Conservation (phyloP, 2,329 filamentous ascomycete species). For the Ophioceras dolichostomum region DNA sequence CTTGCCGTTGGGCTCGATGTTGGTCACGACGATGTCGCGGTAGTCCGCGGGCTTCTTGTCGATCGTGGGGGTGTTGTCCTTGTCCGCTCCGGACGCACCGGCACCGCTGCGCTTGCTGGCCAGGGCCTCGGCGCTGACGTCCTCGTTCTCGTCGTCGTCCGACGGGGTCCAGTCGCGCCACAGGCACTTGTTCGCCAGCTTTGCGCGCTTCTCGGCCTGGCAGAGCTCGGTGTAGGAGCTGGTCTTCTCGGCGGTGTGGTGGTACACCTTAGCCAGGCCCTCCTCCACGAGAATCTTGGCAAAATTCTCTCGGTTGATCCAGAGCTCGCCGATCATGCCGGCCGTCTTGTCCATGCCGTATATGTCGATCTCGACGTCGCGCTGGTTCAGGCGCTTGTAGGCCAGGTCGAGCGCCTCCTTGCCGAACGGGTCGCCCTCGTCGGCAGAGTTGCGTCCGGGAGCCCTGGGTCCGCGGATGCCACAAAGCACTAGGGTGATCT, state of each 20-base stretch:
- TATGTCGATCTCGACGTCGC: constrained; percentile 92
- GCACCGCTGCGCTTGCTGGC: constrained; percentile 35
- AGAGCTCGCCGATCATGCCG: constrained; percentile 91
- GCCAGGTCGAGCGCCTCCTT: constrained; percentile 91
- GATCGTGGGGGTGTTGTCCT: constrained; percentile 31
- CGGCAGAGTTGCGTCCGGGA: constrained; percentile 54
- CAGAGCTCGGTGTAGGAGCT: constrained; percentile 81
- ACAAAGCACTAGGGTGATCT: constrained; percentile 87
- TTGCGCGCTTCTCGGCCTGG: constrained; percentile 77
- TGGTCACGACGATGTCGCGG: constrained; percentile 84
- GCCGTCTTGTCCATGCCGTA: constrained; percentile 93
- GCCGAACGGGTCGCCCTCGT: constrained; percentile 84
- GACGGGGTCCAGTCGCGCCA: constrained; percentile 95
- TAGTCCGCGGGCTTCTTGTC: constrained; percentile 70
- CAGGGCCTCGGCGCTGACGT: constrained; percentile 38
- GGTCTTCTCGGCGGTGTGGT: constrained; percentile 91
- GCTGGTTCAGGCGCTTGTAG: constrained; percentile 77
- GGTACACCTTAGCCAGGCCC: constrained; percentile 82
- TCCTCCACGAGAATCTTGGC: constrained; percentile 89
- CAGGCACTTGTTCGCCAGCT: constrained; percentile 75
- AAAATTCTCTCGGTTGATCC: constrained; percentile 90
- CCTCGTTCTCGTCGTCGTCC: constrained; percentile 56
- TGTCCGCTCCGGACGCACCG: no score
- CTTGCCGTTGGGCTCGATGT: constrained; percentile 70
- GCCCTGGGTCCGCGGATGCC: constrained; percentile 86